phyloP scores from a whole-genome alignment of 2,329 filamentous ascomycete genomes.

The Alternaria triticina region DNA sequence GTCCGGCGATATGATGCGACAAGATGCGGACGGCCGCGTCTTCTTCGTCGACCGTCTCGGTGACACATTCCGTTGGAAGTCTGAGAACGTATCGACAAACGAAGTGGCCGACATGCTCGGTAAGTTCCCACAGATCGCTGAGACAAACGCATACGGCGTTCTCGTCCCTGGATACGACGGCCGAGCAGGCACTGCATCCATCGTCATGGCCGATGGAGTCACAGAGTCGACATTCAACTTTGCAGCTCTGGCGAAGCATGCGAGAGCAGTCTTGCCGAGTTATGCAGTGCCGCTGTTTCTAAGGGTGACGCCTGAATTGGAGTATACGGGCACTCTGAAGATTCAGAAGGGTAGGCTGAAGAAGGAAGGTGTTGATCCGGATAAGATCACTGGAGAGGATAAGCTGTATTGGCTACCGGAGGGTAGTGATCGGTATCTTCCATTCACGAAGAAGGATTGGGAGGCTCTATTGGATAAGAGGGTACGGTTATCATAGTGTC shows the following conservation, averaged over 20 bases:
- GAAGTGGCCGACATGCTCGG: constrained; percentile 54
- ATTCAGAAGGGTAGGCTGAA: constrained; percentile 53
- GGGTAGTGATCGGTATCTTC: constrained; percentile 43
- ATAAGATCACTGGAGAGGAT: constrained; percentile 47
- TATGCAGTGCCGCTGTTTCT: constrained; percentile 57
- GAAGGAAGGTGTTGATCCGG: constrained; percentile 52
- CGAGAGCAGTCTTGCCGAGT: constrained; percentile 47
- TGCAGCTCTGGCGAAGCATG: constrained; percentile 48
- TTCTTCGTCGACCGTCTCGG: constrained; percentile 49
- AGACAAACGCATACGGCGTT: constrained; percentile 55
- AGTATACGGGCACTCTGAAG: constrained; percentile 56
- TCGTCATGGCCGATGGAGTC: constrained; percentile 47
- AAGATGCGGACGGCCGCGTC: constrained; percentile 42
- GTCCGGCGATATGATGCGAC: constrained; percentile 48
- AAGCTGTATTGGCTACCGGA: constrained; percentile 52
- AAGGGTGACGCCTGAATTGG: constrained; percentile 47
- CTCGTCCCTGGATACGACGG: constrained; percentile 54
- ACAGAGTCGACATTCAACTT: constrained; percentile 43
- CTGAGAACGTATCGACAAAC: constrained; percentile 56
- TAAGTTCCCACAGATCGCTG: constrained; percentile 49
- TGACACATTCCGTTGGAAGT: constrained; percentile 52
- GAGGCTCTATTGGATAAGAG: constrained; percentile 40
- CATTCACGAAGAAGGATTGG: constrained; percentile 49
- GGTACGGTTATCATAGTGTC: constrained; percentile 26
- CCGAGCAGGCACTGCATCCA: constrained; percentile 51